Evolutionary conservation across 208 protist genomes (phyloP).

Genomic region (Tritrichomonas musculus): DNA sequence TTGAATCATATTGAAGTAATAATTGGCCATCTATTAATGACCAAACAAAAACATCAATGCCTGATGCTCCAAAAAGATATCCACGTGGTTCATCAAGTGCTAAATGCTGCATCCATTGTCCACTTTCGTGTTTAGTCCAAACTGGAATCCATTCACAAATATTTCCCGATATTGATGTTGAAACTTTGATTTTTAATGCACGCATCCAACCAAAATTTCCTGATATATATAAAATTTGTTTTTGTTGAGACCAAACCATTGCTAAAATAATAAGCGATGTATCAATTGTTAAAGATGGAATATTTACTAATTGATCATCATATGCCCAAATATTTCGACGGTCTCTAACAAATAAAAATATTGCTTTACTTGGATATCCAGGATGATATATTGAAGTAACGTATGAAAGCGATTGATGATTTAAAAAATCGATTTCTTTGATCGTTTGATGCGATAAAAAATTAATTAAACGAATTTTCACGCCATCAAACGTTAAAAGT

Average conservation of each 20-base stretch:
- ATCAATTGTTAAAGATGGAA: background rate
- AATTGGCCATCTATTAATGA: background rate
- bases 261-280: background rate
- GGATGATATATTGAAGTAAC: background rate
- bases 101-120: background rate
- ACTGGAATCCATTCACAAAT: background rate
- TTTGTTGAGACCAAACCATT: background rate
- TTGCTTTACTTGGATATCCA: background rate
- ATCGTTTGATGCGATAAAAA: background rate
- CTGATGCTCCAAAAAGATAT: background rate
- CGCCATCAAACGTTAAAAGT: constrained; percentile 25
- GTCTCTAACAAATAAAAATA: background rate
- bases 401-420: background rate
- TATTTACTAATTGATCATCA: background rate
- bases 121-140: background rate
- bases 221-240: constrained; percentile 19
- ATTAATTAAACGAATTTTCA: constrained; percentile 19
- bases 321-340: background rate
- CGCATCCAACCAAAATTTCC: constrained; percentile 30
- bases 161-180: background rate
- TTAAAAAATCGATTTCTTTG: constrained; percentile 3
- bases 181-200: background rate
- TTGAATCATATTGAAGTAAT: background rate
- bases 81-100: background rate
- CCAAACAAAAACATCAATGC: background rate